Evolutionary conservation across 495 filamentous ascomycete species (phyloP).

Genomic region (Margaritispora aquatica): DNA sequence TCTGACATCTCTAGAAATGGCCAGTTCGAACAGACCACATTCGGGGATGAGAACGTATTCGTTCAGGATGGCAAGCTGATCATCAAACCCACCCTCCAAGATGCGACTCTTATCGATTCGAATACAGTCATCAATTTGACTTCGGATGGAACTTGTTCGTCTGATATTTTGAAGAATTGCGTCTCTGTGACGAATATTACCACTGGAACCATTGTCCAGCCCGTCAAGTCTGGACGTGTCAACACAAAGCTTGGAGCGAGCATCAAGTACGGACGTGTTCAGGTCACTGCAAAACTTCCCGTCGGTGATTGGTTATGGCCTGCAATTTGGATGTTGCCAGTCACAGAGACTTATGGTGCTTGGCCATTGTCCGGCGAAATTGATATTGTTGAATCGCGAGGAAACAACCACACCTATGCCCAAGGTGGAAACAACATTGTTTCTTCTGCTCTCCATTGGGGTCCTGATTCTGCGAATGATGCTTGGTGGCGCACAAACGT

Average conservation of each 20-base stretch:
- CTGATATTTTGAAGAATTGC: constrained; percentile 46
- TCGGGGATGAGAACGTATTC: constrained; percentile 63
- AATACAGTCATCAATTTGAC: constrained; percentile 61
- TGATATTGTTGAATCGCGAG: constrained; percentile 72
- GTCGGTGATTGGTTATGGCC: constrained; percentile 85
- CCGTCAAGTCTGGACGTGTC: constrained; percentile 72
- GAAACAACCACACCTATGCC: constrained; percentile 68
- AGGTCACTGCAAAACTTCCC: constrained; percentile 70
- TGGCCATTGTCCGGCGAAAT: constrained; percentile 87
- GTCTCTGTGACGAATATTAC: constrained; percentile 57
- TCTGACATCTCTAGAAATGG: constrained; percentile 53
- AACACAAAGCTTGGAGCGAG: constrained; percentile 60
- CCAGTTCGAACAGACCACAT: constrained; percentile 72
- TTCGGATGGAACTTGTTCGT: constrained; percentile 59
- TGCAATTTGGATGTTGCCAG: constrained; percentile 88
- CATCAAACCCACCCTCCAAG: constrained; percentile 74
- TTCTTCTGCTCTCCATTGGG: constrained; percentile 79
- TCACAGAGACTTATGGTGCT: constrained; percentile 59
- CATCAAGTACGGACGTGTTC: constrained; percentile 77
- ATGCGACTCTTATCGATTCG: constrained; percentile 52
- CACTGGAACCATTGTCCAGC: constrained; percentile 68
- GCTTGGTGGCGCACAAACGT: constrained; percentile 74
- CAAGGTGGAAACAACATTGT: constrained; percentile 79
- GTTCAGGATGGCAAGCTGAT: constrained; percentile 60
- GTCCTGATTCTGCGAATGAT: constrained; percentile 53